Conservation (phyloP, 2,329 filamentous ascomycete species). For the Fonsecaea erecta region DNA sequence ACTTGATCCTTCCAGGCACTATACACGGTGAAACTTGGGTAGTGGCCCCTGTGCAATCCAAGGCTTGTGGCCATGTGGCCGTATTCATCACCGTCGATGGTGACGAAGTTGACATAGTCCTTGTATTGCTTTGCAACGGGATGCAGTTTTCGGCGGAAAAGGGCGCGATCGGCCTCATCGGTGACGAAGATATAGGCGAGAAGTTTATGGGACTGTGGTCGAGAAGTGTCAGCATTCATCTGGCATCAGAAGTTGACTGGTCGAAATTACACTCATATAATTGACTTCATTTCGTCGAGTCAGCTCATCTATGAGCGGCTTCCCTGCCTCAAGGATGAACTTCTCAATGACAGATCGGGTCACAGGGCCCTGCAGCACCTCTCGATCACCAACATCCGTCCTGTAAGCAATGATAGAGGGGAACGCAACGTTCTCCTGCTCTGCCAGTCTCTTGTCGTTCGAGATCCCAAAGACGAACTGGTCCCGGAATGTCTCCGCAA, state of each 20-base stretch:
- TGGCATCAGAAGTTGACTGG: neutral
- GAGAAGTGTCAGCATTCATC: neutral
- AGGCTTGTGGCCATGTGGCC: slow-evolving; percentile 50
- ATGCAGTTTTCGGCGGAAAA: slow-evolving; percentile 46
- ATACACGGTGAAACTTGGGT: slow-evolving; percentile 50
- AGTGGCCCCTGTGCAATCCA: slow-evolving; percentile 43
- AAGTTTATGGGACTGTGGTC: slow-evolving; percentile 42
- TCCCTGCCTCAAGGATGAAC: slow-evolving; percentile 4
- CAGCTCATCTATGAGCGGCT: slow-evolving; percentile 8
- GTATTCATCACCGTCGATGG: slow-evolving; percentile 54
- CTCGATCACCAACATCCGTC: slow-evolving; percentile 9
- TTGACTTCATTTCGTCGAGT: slow-evolving; percentile 5
- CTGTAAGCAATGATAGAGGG: slow-evolving; percentile 6
- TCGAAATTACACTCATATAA: slow-evolving; percentile 4
- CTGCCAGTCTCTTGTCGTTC: slow-evolving; percentile 6
- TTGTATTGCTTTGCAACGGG: slow-evolving; percentile 53
- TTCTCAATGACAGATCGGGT: slow-evolving; percentile 3
- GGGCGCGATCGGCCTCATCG: slow-evolving; percentile 41
- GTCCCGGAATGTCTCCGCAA: neutral
- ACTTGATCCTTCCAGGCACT: slow-evolving; percentile 53
- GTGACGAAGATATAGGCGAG: slow-evolving; percentile 47
- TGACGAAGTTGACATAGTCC: slow-evolving; percentile 57
- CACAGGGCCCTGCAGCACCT: neutral
- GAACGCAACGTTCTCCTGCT: neutral
- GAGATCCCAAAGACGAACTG: slow-evolving; percentile 6